phyloP scores from a whole-genome alignment of 2,329 filamentous ascomycete species.

The Cladosporium cucumerinum region DNA sequence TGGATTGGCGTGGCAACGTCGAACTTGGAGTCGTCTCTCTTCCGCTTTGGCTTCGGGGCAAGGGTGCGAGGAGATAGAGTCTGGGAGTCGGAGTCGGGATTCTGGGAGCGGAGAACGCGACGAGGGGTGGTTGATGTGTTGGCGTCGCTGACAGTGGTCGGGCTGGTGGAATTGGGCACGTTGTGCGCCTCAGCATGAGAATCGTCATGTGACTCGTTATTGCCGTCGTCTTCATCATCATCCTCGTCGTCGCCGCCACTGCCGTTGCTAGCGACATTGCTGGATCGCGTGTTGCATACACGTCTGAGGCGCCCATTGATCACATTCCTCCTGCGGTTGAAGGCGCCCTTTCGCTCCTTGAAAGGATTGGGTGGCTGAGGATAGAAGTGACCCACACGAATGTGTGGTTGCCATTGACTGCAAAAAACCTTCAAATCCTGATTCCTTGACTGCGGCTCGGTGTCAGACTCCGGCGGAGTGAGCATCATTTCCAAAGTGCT shows the following conservation, averaged over 20 bases:
- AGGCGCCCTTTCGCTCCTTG: not conserved
- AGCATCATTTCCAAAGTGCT: not conserved
- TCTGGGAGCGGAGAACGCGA: not conserved
- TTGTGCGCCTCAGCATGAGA: not conserved
- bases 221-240: not conserved
- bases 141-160: not conserved
- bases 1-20: not conserved
- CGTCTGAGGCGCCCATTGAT: not conserved
- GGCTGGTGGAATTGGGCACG: not conserved
- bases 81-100: not conserved
- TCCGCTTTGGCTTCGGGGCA: not conserved
- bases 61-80: not conserved
- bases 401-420: not conserved
- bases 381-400: not conserved
- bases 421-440: not conserved
- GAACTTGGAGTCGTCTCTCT: not conserved
- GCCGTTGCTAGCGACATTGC: not conserved
- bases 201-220: not conserved
- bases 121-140: not conserved
- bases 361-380: not conserved
- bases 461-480: not conserved
- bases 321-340: not conserved
- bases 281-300: not conserved
- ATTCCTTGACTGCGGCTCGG: not conserved
- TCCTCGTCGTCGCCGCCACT: not conserved